A percentile compares a stretch with the other conserved stretches of the same genome.
These are phyloP conservation scores for Penicillium sp. DNA, from an alignment of 2,329 filamentous ascomycete species.

Conservation along the genomic window DNA sequence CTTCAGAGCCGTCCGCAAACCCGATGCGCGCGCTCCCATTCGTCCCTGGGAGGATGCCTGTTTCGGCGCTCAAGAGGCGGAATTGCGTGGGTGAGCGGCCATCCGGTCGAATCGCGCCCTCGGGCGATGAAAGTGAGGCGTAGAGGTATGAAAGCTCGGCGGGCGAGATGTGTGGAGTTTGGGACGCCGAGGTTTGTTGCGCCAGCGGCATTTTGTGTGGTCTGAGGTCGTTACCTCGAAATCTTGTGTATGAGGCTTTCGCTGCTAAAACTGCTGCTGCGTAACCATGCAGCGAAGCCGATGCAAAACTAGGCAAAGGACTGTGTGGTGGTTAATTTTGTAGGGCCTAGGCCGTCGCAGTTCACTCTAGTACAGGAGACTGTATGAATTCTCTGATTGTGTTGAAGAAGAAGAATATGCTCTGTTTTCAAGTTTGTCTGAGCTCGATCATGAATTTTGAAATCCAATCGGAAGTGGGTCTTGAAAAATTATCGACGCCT, in stretches of 20 bases:
- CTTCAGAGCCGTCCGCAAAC: constrained; percentile 92
- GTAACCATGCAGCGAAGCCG: not conserved
- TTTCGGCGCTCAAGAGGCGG: constrained; percentile 84
- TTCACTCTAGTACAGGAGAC: not conserved
- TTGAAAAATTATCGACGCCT: not conserved
- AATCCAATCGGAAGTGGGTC: not conserved
- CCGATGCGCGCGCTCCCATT: constrained; percentile 93
- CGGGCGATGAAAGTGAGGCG: constrained; percentile 74
- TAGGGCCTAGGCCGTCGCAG: not conserved
- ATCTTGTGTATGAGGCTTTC: not conserved
- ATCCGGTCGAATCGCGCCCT: constrained; percentile 76
- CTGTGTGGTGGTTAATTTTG: not conserved
- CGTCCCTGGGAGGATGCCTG: constrained; percentile 78
- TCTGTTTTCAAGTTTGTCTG: not conserved
- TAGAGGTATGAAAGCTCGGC: constrained; percentile 96
- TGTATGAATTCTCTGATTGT: not conserved
- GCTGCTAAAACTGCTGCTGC: not conserved
- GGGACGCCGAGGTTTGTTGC: constrained; percentile 54
- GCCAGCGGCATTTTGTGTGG: constrained; percentile 54
- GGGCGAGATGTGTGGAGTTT: constrained; percentile 70
- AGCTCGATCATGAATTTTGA: not conserved
- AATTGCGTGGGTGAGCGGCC: constrained; percentile 79
- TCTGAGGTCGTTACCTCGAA: not conserved
- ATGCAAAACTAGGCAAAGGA: not conserved
- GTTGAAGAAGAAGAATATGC: not conserved